These are phyloP conservation scores for Oropetium thomaeum DNA, from an alignment of 176 grass and related monocot species.

Conservation along the genomic window DNA sequence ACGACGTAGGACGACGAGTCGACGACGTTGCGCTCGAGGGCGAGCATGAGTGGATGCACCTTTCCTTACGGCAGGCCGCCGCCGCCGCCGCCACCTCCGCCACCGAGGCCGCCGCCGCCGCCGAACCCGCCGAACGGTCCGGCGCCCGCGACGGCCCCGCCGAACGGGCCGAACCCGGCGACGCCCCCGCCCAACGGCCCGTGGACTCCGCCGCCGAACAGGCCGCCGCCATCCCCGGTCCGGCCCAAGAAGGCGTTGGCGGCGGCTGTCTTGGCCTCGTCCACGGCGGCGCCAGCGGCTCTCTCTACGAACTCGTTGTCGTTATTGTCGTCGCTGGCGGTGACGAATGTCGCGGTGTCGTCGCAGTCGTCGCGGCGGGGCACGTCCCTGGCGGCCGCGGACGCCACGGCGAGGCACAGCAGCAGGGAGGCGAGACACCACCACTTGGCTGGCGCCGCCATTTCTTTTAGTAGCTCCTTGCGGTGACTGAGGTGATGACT, in stretches of 20 bases:
- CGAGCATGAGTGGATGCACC: background rate
- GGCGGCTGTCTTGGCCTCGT: slow-evolving; percentile 9
- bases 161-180: slow-evolving; percentile 18
- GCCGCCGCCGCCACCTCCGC: slow-evolving; percentile 29
- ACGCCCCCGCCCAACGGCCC: slow-evolving; percentile 37
- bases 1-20: too few relatives aligned
- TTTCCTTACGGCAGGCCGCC: slow-evolving; percentile 6
- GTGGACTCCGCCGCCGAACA: slow-evolving; percentile 34
- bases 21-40: too few relatives aligned
- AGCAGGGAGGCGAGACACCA: slow-evolving; percentile 33
- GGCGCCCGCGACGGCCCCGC: slow-evolving; percentile 29
- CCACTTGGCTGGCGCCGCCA: slow-evolving; percentile 27
- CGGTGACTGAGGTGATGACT: slow-evolving; percentile 6
- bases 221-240: slow-evolving; percentile 30
- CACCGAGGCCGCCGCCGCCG: slow-evolving; percentile 31
- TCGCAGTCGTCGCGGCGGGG: slow-evolving; percentile 6
- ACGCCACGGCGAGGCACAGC: slow-evolving; percentile 35
- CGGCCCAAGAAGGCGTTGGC: slow-evolving; percentile 23
- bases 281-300: slow-evolving; percentile 6
- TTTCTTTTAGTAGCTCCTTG: background rate
- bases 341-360: background rate
- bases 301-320: background rate
- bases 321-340: background rate
- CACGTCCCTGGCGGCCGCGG: background rate
- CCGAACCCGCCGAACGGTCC: slow-evolving; percentile 33